phyloP scores from a whole-genome alignment of 2,329 filamentous ascomycete species.

The Graphiopsis chlorocephala region DNA sequence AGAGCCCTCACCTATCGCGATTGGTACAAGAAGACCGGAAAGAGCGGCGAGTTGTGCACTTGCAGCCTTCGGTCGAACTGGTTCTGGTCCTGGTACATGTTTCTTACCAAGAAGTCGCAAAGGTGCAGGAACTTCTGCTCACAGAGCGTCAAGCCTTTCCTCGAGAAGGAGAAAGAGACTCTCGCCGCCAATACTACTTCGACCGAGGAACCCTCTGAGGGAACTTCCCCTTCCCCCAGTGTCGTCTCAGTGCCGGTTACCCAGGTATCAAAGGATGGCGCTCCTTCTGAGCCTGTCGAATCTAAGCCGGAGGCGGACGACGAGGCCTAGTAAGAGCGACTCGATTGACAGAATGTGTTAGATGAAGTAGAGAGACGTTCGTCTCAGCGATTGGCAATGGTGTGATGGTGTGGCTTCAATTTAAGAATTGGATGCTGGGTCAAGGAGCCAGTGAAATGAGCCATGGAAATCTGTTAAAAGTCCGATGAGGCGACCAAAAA shows the following conservation, averaged over 20 bases:
- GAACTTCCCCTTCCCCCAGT: not conserved
- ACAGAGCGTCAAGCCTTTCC: not conserved
- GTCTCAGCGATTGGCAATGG: not conserved
- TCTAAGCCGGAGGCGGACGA: not conserved
- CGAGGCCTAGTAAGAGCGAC: not conserved
- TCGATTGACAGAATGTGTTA: not conserved
- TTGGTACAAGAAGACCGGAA: not conserved
- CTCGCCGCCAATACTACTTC: not conserved
- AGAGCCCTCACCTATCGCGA: not conserved
- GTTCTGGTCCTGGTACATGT: not conserved
- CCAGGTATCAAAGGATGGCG: accelerated
- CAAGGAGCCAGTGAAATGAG: not conserved
- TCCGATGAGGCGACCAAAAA: not conserved
- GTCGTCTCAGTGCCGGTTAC: not conserved
- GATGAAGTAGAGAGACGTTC: not conserved
- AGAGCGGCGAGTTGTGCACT: not conserved
- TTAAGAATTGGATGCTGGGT: not conserved
- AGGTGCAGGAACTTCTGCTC: not conserved
- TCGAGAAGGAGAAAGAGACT: not conserved
- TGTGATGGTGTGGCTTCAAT: not conserved
- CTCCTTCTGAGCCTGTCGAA: too few species aligned
- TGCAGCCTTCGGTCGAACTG: not conserved
- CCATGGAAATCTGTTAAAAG: not conserved
- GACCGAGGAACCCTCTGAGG: not conserved
- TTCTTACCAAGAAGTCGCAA: not conserved